Evolutionary conservation across 768 basidiomycete genomes (phyloP).

Genomic region (Favolaschia claudopus): DNA sequence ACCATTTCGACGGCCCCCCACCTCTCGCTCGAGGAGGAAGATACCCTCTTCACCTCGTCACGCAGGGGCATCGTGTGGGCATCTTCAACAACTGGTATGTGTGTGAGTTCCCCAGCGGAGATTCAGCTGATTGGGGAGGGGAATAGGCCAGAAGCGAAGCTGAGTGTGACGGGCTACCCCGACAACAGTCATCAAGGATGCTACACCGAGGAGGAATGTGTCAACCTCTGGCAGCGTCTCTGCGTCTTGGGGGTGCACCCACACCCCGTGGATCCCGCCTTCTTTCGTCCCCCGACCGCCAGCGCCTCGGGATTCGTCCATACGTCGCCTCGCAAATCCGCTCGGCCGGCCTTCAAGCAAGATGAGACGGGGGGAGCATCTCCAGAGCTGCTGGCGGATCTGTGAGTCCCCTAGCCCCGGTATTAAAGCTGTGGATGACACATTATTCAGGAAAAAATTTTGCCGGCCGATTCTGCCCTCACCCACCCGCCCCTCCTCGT

Average conservation of each 20-base stretch:
- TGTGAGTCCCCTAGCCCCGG: too few species aligned
- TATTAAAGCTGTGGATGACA: too few species aligned
- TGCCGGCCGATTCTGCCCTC: too few species aligned
- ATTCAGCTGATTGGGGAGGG: too few species aligned
- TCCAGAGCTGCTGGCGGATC: too few species aligned
- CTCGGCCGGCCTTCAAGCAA: too few species aligned
- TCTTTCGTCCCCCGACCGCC: neutral
- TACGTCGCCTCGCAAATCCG: too few species aligned
- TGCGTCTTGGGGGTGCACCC: neutral
- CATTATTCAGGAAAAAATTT: too few species aligned
- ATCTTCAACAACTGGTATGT: neutral
- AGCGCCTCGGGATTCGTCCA: too few species aligned
- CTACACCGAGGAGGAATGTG: neutral
- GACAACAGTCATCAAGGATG: neutral
- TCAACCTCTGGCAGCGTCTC: neutral
- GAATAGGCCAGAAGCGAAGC: neutral
- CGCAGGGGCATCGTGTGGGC: neutral
- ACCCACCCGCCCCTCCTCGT: too few species aligned
- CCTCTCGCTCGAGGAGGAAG: neutral
- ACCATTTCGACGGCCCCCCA: neutral
- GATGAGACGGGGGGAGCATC: too few species aligned
- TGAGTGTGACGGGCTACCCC: neutral
- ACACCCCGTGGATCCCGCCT: constrained; percentile 1
- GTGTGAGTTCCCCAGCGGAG: too few species aligned
- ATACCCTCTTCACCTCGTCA: neutral